phyloP scores from a whole-genome alignment of 2,329 filamentous ascomycete species.

The Talaromyces sp. region DNA sequence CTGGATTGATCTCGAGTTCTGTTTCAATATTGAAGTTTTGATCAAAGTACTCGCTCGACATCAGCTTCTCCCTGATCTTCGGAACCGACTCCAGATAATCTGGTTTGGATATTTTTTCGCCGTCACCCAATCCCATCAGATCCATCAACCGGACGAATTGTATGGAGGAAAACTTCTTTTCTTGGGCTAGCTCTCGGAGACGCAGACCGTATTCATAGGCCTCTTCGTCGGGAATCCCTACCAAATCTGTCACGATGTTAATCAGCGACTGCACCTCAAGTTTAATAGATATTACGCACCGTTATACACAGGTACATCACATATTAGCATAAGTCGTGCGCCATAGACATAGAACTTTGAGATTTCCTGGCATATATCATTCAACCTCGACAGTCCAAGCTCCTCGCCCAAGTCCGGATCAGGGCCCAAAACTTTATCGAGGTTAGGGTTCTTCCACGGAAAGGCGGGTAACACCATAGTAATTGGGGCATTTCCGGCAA shows the following conservation, averaged over 20 bases:
- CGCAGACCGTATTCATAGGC: slow-evolving; percentile 51
- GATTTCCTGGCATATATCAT: slow-evolving; percentile 38
- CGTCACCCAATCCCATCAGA: slow-evolving; percentile 2
- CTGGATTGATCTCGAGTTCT: slow-evolving; percentile 43
- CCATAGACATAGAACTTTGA: slow-evolving; percentile 37
- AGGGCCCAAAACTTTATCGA: slow-evolving; percentile 31
- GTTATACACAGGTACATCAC: slow-evolving; percentile 7
- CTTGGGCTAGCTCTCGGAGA: slow-evolving; percentile 37
- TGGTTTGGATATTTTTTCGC: background rate
- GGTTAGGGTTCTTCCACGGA: slow-evolving; percentile 29
- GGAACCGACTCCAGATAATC: slow-evolving; percentile 4
- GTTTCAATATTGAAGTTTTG: slow-evolving; percentile 41
- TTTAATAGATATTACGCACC: background rate
- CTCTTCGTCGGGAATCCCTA: slow-evolving; percentile 44
- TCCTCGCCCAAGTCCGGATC: slow-evolving; percentile 42
- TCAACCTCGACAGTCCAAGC: slow-evolving; percentile 37
- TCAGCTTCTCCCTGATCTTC: background rate
- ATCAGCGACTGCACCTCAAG: background rate
- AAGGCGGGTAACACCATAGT: slow-evolving; percentile 28
- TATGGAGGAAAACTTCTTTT: slow-evolving; percentile 41
- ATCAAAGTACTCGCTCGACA: slow-evolving; percentile 5
- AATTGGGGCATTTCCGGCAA: slow-evolving; percentile 3
- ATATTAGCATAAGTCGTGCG: slow-evolving; percentile 19
- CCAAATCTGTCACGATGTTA: slow-evolving; percentile 38
- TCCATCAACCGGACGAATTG: slow-evolving; percentile 45